Percentiles rank a stretch among this genome's conserved stretches.
These are phyloP conservation scores for Globisporangium ultimum DNA, from an alignment of 352 stramenopile species.

Conservation along the genomic window DNA sequence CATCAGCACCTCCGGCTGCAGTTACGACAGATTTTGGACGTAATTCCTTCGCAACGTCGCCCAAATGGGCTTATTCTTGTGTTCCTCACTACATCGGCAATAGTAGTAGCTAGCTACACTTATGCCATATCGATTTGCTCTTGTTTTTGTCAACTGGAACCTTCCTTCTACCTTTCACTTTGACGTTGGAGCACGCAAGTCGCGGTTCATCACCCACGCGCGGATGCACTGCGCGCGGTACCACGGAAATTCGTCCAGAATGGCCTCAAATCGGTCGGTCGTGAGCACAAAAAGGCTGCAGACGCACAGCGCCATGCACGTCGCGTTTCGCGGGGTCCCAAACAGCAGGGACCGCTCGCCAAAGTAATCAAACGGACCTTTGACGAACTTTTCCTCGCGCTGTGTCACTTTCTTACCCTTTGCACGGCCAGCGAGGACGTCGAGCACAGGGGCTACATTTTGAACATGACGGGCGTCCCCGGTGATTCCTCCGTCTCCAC, in stretches of 20 bases:
- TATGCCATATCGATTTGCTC: too few relatives aligned
- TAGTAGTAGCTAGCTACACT: too few relatives aligned
- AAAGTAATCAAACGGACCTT: constrained; percentile 75
- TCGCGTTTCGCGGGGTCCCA: constrained; percentile 62
- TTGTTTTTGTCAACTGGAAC: too few relatives aligned
- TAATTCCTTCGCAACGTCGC: too few relatives aligned
- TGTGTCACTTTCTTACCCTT: constrained; percentile 14
- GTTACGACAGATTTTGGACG: too few relatives aligned
- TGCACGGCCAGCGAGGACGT: not conserved
- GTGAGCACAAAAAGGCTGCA: constrained; percentile 71
- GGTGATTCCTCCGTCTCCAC: not conserved
- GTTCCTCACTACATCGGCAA: too few relatives aligned
- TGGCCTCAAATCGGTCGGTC: constrained; percentile 56
- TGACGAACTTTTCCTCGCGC: constrained; percentile 63
- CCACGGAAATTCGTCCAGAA: constrained; percentile 62
- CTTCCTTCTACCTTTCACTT: not conserved
- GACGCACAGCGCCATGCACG: constrained; percentile 64
- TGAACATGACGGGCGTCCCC: not conserved
- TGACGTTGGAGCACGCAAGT: constrained; percentile 5
- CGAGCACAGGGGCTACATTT: not conserved
- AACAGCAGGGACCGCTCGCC: constrained; percentile 72
- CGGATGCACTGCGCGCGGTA: constrained; percentile 53
- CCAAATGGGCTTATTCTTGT: too few relatives aligned
- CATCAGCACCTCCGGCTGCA: too few relatives aligned
- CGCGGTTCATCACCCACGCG: constrained; percentile 59